Evolutionary conservation across 768 basidiomycete species (phyloP), one percentile per base, ranked within the genome.

Genomic region (Austroboletus eburneus): DNA sequence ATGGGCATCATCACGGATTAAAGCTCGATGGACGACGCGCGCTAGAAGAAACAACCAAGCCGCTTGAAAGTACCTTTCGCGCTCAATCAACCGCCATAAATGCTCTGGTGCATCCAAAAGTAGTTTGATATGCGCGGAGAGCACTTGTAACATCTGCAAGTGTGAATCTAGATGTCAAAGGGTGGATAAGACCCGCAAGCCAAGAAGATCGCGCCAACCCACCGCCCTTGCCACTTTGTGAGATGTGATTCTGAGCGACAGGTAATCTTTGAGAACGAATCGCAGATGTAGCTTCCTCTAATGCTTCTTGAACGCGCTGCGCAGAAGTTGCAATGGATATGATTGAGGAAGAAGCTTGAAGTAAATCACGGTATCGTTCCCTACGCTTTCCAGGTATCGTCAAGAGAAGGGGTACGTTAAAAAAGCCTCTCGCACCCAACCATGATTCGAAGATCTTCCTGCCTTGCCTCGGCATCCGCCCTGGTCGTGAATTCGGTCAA

Each of bases 41-140:
- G 91, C 79, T 17, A 95, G 73, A 14, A 92, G 75, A 67, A 91
- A 94, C 39, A 95, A 66, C 87, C 87, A 94, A 13, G 90, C 83
- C 6, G 93, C 93, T 27, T 85, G 74, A 23, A 92, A 75, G 56
- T 87, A 92, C 46, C 79, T 76, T 58, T 86, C 85, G 42, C 79
- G 73, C 57, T 94, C 89, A 47, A 95, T 79, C 43, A 93, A 73
- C 4, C 87, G 77, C 87, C 93, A 96, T 18, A 96, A 67, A 66
- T 92, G 84, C 63, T 96, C 93, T 7, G 93, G 91, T 9, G 90
- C 85, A 66, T 96, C 93, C 6, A 96, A 69, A 16, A 96, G 75
- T n/a, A 96, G 69, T 63, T 94, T 95, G 58, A 96, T 75, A 59
- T 95, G 91, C 1, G 91, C 90, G 22, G 92, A 86, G 16, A 93